Percentiles rank a stretch among this genome's conserved stretches.
These are phyloP conservation scores for Pseudoturritis turrita DNA, from an alignment of 345 rosid species.

Conservation along the genomic window DNA sequence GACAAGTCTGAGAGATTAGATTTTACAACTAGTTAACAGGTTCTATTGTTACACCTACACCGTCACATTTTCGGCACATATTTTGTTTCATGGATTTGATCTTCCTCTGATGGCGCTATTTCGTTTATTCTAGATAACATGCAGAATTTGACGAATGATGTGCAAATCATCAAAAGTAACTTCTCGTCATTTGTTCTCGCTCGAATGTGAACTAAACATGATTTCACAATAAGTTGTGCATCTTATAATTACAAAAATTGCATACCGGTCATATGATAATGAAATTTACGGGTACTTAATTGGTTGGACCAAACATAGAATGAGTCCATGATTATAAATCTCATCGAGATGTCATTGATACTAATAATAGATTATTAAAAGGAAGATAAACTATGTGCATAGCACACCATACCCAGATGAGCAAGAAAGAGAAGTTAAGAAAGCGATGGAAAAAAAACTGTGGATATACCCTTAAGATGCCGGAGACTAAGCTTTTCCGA, in stretches of 20 bases:
- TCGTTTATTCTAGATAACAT: too few species aligned
- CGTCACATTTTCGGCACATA: too few species aligned
- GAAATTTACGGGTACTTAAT: too few species aligned
- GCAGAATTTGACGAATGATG: too few species aligned
- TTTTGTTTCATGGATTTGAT: too few species aligned
- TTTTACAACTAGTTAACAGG: too few species aligned
- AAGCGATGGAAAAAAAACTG: neutral
- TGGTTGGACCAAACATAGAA: neutral
- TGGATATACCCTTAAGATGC: slow-evolving; percentile 23
- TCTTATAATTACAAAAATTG: neutral
- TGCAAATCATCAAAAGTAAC: too few species aligned
- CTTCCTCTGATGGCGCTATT: too few species aligned
- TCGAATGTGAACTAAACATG: neutral
- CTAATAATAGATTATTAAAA: neutral
- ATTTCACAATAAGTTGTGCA: neutral
- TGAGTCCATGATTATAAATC: neutral
- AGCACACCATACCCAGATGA: neutral
- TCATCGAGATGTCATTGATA: neutral
- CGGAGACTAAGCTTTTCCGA: slow-evolving; percentile 10
- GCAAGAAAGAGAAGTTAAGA: neutral
- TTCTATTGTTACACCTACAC: too few species aligned
- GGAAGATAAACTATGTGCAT: neutral
- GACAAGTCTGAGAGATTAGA: too few species aligned
- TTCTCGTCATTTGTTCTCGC: neutral
- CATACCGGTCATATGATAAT: too few species aligned